Evolutionary conservation across 768 basidiomycete species (phyloP).

Genomic region (Suillus weaverae): DNA sequence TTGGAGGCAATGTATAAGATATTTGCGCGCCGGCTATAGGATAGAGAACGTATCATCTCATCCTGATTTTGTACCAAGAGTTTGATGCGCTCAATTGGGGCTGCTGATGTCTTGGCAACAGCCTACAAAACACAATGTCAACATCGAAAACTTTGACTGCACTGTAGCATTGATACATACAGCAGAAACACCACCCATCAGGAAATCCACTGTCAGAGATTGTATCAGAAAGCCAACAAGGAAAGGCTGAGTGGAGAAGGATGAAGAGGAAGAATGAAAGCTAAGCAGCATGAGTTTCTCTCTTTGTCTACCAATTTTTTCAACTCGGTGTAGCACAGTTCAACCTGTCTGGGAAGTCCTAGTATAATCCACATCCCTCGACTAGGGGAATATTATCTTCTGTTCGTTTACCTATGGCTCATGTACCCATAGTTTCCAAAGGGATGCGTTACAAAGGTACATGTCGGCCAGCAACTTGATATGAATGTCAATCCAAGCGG

Average conservation of each 20-base stretch:
- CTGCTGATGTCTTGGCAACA: slow-evolving; percentile 97
- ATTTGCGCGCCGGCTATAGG: background rate
- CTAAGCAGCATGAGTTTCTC: slow-evolving; percentile 35
- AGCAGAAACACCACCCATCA: slow-evolving; percentile 96
- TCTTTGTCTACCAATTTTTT: too few relatives aligned
- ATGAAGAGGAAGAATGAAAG: slow-evolving; percentile 45
- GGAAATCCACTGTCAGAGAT: slow-evolving; percentile 70
- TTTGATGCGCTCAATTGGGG: slow-evolving; percentile 99
- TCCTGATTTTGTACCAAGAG: slow-evolving; percentile 98
- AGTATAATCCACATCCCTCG: too few relatives aligned
- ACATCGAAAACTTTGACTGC: background rate
- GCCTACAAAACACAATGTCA: slow-evolving; percentile 55
- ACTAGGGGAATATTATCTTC: too few relatives aligned
- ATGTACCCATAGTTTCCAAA: too few relatives aligned
- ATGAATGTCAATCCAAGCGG: too few relatives aligned
- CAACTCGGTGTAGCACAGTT: too few relatives aligned
- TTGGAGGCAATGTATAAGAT: slow-evolving; percentile 29
- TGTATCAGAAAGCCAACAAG: slow-evolving; percentile 37
- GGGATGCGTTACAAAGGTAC: too few relatives aligned
- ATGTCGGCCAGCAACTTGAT: too few relatives aligned
- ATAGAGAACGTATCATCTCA: slow-evolving; percentile 80
- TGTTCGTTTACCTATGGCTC: too few relatives aligned
- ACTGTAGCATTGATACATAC: slow-evolving; percentile 43
- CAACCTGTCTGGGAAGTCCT: too few relatives aligned
- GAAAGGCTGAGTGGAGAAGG: slow-evolving; percentile 52